Evolutionary conservation across 768 basidiomycete genomes (phyloP).

Genomic region (Neoboletus magnificus): DNA sequence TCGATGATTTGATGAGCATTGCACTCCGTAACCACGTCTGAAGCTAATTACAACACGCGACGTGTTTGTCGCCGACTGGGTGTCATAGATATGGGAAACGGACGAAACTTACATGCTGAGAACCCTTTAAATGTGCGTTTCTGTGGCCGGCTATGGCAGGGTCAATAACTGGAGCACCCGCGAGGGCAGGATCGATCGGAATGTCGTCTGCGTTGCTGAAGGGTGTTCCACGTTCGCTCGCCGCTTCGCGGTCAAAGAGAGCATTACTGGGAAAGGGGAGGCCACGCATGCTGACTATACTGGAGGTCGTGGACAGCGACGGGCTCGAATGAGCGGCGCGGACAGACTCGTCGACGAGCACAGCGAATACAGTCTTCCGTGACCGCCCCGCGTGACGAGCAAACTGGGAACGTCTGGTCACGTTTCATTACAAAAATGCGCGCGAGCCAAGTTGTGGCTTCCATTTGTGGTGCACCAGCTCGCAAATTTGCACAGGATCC

Average conservation of each 20-base stretch:
- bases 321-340: slow-evolving; percentile 13
- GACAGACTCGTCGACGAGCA: slow-evolving; percentile 37
- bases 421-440: slow-evolving; percentile 20
- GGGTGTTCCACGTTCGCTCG: slow-evolving; percentile 60
- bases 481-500: slow-evolving; percentile 4
- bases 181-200: slow-evolving; percentile 79
- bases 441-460: not conserved
- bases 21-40: slow-evolving; percentile 17
- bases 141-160: slow-evolving; percentile 42
- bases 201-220: slow-evolving; percentile 59
- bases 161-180: slow-evolving; percentile 45
- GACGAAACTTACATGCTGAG: slow-evolving; percentile 38
- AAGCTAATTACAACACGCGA: slow-evolving; percentile 58
- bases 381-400: slow-evolving; percentile 32
- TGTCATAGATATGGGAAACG: slow-evolving; percentile 15
- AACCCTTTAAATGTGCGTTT: slow-evolving; percentile 10
- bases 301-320: slow-evolving; percentile 12
- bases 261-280: slow-evolving; percentile 47
- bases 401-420: slow-evolving; percentile 26
- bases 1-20: slow-evolving; percentile 18
- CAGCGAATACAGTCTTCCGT: slow-evolving; percentile 34
- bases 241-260: slow-evolving; percentile 50
- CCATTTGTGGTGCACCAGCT: slow-evolving; percentile 5
- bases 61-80: slow-evolving; percentile 47
- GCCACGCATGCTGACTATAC: slow-evolving; percentile 48